These are phyloP conservation scores for Acacia melanoxylon DNA, from an alignment of 306 rosid species.

Conservation along the genomic window DNA sequence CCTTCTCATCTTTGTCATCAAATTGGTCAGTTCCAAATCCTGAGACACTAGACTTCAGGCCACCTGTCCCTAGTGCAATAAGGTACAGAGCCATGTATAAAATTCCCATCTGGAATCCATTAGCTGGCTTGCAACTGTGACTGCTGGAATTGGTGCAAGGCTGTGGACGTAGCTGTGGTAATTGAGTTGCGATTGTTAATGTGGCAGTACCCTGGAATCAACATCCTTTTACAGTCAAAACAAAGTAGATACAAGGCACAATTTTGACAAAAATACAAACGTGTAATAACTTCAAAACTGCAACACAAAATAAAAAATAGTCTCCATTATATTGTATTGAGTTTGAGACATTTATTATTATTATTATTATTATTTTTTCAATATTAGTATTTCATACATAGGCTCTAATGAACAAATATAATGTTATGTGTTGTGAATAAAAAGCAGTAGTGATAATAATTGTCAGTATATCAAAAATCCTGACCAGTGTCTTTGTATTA, in stretches of 20 bases:
- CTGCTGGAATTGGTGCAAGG: slow-evolving; percentile 45
- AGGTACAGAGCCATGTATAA: slow-evolving; percentile 68
- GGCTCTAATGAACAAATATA: neutral
- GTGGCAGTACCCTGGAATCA: slow-evolving; percentile 66
- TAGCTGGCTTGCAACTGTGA: slow-evolving; percentile 58
- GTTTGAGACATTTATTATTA: neutral
- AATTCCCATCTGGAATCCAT: slow-evolving; percentile 78
- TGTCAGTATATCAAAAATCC: neutral
- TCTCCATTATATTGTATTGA: neutral
- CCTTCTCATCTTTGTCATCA: slow-evolving; percentile 82
- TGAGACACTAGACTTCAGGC: slow-evolving; percentile 89
- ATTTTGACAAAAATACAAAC: neutral
- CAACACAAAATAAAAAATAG: neutral
- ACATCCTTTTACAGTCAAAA: slow-evolving; percentile 15
- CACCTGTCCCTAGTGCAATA: slow-evolving; percentile 85
- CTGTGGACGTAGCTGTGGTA: slow-evolving; percentile 75
- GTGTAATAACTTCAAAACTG: neutral
- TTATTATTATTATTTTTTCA: neutral
- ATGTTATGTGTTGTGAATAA: neutral
- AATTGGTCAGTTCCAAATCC: slow-evolving; percentile 95
- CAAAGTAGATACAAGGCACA: neutral
- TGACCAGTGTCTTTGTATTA: neutral
- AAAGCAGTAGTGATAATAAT: neutral
- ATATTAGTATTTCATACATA: neutral
- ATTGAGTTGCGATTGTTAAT: slow-evolving; percentile 68